Conservation (phyloP, 139 green algal species). For the Tetraselmis striata region DNA sequence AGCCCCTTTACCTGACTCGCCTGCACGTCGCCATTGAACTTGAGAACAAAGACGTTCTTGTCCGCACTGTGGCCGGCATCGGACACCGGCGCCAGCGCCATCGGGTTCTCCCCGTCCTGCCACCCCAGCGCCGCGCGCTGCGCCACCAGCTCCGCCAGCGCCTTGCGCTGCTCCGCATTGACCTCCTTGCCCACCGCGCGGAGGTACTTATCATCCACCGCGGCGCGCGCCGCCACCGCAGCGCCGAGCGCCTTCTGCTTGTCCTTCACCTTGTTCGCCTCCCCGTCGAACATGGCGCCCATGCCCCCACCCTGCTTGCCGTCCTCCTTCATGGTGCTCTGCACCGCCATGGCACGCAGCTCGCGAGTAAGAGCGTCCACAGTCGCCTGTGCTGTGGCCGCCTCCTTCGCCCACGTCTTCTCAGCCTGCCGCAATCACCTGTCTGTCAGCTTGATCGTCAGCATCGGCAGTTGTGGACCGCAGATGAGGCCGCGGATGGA, state of each 20-base stretch:
- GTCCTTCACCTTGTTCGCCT: slow-evolving; percentile 2
- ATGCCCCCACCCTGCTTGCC: neutral
- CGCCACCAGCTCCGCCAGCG: neutral
- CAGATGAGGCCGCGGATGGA: too few relatives aligned
- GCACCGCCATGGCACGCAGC: neutral
- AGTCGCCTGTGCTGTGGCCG: neutral
- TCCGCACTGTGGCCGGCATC: neutral
- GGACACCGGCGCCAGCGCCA: neutral
- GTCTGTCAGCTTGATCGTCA: too few relatives aligned
- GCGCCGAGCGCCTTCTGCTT: slow-evolving; percentile 3
- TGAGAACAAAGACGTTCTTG: slow-evolving; percentile 20
- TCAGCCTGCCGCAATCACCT: neutral
- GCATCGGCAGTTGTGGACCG: too few relatives aligned
- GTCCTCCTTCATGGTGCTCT: neutral
- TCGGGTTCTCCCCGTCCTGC: neutral
- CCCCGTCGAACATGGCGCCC: neutral
- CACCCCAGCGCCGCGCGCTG: neutral
- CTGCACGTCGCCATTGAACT: slow-evolving; percentile 18
- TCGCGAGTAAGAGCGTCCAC: neutral
- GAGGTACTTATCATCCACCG: slow-evolving; percentile 11
- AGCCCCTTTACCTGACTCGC: slow-evolving; percentile 14
- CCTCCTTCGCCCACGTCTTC: slow-evolving; percentile 3
- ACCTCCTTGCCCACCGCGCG: slow-evolving; percentile 2
- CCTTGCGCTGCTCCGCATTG: neutral
- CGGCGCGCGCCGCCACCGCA: neutral